These are phyloP conservation scores for Plasmodium yoelii DNA, from an alignment of 169 alveolate genomes.

Conservation along the genomic window DNA sequence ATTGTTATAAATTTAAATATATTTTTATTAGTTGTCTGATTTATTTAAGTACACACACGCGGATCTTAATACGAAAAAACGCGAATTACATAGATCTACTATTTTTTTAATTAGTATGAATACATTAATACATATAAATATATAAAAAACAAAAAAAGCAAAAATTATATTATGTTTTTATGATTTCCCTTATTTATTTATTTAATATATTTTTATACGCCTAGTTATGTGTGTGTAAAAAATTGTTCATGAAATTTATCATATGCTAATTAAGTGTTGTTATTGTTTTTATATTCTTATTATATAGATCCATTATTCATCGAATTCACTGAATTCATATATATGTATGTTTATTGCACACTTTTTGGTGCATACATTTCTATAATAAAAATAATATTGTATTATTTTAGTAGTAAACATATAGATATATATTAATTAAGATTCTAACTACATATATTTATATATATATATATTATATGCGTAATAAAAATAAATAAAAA, in stretches of 20 bases:
- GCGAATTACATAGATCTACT: slow-evolving; percentile 19
- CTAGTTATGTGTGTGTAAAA: slow-evolving; percentile 18
- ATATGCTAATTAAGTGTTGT: slow-evolving; percentile 1
- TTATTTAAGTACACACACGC: slow-evolving; percentile 23
- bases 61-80: not conserved
- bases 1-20: slow-evolving; percentile 22
- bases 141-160: slow-evolving; percentile 15
- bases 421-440: not conserved
- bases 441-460: slow-evolving; percentile 4
- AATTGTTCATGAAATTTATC: slow-evolving; percentile 9
- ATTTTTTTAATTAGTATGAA: slow-evolving; percentile 20
- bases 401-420: slow-evolving; percentile 7
- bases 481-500: not conserved
- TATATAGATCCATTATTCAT: slow-evolving; percentile 16
- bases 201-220: not conserved
- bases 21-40: slow-evolving; percentile 62
- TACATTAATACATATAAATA: not conserved
- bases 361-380: slow-evolving; percentile 2
- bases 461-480: slow-evolving; percentile 5
- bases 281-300: slow-evolving; percentile 17
- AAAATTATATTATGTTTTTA: slow-evolving; percentile 8
- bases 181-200: no score
- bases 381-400: slow-evolving; percentile 7
- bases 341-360: slow-evolving; percentile 17
- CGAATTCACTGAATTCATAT: not conserved